Base-by-base conservation (phyloP, 1,284 basidiomycete genomes). In the Puccinia coronata region DNA sequence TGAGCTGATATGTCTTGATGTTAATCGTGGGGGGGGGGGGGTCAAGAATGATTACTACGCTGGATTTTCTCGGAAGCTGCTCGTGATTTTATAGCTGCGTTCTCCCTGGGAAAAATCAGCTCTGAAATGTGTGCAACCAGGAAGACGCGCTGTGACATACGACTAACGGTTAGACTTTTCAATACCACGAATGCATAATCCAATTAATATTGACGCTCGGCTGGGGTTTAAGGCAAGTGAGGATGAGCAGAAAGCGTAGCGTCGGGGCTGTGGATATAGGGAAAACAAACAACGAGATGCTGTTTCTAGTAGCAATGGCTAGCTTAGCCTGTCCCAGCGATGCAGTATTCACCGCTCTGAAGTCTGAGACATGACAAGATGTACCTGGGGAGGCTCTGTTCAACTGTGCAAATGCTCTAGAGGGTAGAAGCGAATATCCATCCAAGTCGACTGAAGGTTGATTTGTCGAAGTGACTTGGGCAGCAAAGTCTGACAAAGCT, bases 141-240 rank as follows among this genome's bases (percentile, higher is more conserved):
- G 12, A 61, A 31, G 16, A 61, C 57, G 18, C 25, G 59, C 59
- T 63, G 59, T 63, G 59, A 51, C 59, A 39, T 63, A 39, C n/a
- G 39, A 23, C 39, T 23, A 18, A 67, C n/a, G 34, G 23, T 25
- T 67, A 47, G 39, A 47, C 61, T 63, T 34, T 2, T 23, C 61
- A 23, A 36, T n/a, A 1, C 0, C 63, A 9, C 20, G 23, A 47
- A 47, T 41, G n/a, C 41, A 67, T 36, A 5, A 16, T 20, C 2
- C 34, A 39, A 18, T 63, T 25, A 39, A 36, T 43, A 43, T 67
- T 12, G 23, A 12, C n/a, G 2, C 39, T 1, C 16, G 34, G 63
- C 63, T 67, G 63, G 25, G 63, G 47, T 25, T 47, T n/a, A 39
- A 23, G 28, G 31, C 2, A 25, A 4, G 49, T 9, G 23, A n/a